Evolutionary conservation across 106 monocot genomes (phyloP), one percentile per base, ranked within the genome.

Genomic region (Amphibolis antarctica): DNA sequence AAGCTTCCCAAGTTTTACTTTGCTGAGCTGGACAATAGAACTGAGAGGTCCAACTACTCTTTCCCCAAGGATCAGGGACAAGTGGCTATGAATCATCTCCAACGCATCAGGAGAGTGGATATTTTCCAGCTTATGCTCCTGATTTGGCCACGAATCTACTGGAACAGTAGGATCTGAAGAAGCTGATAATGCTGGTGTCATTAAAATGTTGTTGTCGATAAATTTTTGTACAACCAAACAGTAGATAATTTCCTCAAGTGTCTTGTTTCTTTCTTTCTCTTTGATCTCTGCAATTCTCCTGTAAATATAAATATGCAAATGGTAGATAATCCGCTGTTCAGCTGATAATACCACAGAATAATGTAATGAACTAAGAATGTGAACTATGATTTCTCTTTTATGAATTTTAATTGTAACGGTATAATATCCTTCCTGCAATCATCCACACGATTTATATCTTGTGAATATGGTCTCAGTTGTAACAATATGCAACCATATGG

Each of bases 261-360:
- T 58, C 60, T 60, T 79, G 64, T 80, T 78, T 60, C 86, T 81
- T 19, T 94, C 94, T 69, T 86, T 94, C 15, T 86, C 75, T 75
- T 84, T 94, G 15, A 94, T 81, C 68, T 94, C 86, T 18, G 83
- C 77, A 55, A 94, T 94, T 80, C 94, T 86, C 86, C 94, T 89
- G 73, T 36, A 78, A 25, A 55, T 9, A 12, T 14, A 46, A 57
- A 26, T 57, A 28, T 57, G 27, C 26, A 12, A 26, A 57, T 25
- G 5, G 44, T 46, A 26, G 26, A 43, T 60, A 24, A 45, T 25
- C 25, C 12, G 15, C 25, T 28, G 4, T 26, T n/a, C 36, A 36
- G 36, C 36, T 36, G 36, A 36, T 4, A 36, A 36, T 15, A 28
- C 27, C 3, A 29, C 14, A 57, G 28, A 17, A 29, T 56, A 26